Base-by-base conservation (phyloP, 2,329 filamentous ascomycete genomes). In the Microthyrium microscopicum region DNA sequence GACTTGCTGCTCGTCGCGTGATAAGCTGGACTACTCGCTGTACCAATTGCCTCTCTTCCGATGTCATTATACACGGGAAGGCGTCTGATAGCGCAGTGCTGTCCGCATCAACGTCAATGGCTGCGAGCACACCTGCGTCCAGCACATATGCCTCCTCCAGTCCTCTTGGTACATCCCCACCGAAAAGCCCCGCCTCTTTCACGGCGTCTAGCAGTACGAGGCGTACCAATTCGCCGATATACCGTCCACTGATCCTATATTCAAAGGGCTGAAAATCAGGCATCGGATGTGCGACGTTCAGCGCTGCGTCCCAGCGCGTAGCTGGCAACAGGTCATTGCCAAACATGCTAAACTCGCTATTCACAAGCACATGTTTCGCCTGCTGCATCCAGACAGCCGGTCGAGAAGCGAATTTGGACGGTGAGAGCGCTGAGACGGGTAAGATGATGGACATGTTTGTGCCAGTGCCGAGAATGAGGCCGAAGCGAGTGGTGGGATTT, bases 301-400 rank as follows among this genome's bases (percentile, higher is more conserved):
- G 55, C 20, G 60, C 44, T 5, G 73, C 66, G 41, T 77, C 72
- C 70, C 70, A 76, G 11, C 64, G 57, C 5, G 70, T 73, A 42
- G 60, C 62, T 1, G 69, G 67, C 24, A 73, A 57, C 19, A 73
- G 58, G 16, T 62, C 56, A 37, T 69, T 63, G 30, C 67, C 72
- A 41, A 74, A 74, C 70, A 76, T 74, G 55, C 70, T 73, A 43
- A 74, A 56, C 46, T 77, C 72, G 5, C 66, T 75, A 47, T 77
- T 77, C 44, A 74, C 62, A 33, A 76, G 65, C 20, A 76, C 71
- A 38, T 70, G 62, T 20, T 64, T 58, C n/a, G 70, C 68, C 26
- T 61, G 55, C 19, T 62, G 57, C 37, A 67, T 61, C 68, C 68
- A 73, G 25, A 57, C 58, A 12, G 61, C 52, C 1, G 68, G 61